Evolutionary conservation across 1,284 basidiomycete genomes (phyloP).

Genomic region (Austroboletus novae-zelandiae): DNA sequence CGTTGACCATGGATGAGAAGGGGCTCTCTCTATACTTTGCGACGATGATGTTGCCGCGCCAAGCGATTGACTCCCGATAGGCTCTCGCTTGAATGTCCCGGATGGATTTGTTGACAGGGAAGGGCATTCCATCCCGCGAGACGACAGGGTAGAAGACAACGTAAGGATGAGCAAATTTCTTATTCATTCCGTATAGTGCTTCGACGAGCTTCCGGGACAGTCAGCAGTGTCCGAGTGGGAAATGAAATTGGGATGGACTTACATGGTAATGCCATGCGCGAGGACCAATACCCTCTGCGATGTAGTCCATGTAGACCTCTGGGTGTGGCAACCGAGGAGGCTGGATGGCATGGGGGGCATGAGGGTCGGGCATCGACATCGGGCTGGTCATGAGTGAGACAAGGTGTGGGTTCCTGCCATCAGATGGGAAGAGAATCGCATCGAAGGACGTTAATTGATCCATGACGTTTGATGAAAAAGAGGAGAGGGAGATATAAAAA

Average conservation of each 20-base stretch:
- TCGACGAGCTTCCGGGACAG: constrained; percentile 55
- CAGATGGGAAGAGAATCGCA: constrained; percentile 62
- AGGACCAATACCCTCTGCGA: constrained; percentile 65
- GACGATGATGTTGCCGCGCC: constrained; percentile 75
- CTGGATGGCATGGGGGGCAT: constrained; percentile 39
- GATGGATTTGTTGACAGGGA: constrained; percentile 72
- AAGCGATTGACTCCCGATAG: constrained; percentile 60
- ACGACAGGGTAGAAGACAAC: constrained; percentile 73
- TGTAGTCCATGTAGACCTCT: constrained; percentile 80
- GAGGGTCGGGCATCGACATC: constrained; percentile 47
- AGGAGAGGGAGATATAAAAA: constrained; percentile 5
- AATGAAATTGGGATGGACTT: constrained; percentile 20
- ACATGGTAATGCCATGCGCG: constrained; percentile 74
- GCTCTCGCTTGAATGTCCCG: constrained; percentile 64
- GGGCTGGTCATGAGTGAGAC: constrained; percentile 68
- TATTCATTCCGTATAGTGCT: constrained; percentile 73
- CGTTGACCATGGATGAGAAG: constrained; percentile 66
- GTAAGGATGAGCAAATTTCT: constrained; percentile 72
- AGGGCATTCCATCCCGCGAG: constrained; percentile 74
- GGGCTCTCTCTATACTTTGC: constrained; percentile 71
- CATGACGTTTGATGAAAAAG: constrained; percentile 38
- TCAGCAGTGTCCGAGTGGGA: constrained; percentile 16
- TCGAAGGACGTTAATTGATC: constrained; percentile 59
- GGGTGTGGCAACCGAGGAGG: constrained; percentile 69
- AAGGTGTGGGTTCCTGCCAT: constrained; percentile 66